Conservation (phyloP, 108 stramenopile genomes). For the Mediolabrus comicus region DNA sequence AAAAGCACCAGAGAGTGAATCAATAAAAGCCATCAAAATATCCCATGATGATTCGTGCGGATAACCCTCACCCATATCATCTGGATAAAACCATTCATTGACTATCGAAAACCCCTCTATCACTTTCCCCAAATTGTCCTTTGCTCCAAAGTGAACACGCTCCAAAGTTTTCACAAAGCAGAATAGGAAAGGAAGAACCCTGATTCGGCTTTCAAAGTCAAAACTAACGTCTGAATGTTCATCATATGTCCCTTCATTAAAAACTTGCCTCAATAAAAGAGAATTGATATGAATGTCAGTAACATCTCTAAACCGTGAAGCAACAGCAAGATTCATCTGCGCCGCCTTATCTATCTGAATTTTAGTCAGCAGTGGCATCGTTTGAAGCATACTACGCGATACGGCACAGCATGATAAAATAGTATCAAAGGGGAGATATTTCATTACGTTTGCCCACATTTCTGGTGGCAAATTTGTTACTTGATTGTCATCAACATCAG, state of each 20-base stretch:
- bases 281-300: slow-evolving; percentile 6
- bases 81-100: too few species aligned
- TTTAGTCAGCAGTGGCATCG: not conserved
- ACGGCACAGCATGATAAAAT: not conserved
- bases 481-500: not conserved
- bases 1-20: not conserved
- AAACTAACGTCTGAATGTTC: not conserved
- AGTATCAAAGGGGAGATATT: not conserved
- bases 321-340: not conserved
- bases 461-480: not conserved
- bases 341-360: not conserved
- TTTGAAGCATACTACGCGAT: not conserved
- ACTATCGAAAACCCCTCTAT: not conserved
- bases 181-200: not conserved
- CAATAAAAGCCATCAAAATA: not conserved
- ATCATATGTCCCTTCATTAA: not conserved
- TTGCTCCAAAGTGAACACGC: slow-evolving; percentile 1
- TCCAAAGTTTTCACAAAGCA: not conserved
- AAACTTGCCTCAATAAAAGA: not conserved
- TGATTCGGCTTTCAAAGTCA: not conserved
- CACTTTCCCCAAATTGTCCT: not conserved
- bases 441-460: not conserved
- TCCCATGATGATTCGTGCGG: not conserved
- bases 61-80: not conserved
- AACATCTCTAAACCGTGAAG: not conserved